Percentiles rank a stretch among this genome's conserved stretches.
Evolutionary conservation across 306 rosid species (phyloP).

Genomic region (Vigna unguiculata): DNA sequence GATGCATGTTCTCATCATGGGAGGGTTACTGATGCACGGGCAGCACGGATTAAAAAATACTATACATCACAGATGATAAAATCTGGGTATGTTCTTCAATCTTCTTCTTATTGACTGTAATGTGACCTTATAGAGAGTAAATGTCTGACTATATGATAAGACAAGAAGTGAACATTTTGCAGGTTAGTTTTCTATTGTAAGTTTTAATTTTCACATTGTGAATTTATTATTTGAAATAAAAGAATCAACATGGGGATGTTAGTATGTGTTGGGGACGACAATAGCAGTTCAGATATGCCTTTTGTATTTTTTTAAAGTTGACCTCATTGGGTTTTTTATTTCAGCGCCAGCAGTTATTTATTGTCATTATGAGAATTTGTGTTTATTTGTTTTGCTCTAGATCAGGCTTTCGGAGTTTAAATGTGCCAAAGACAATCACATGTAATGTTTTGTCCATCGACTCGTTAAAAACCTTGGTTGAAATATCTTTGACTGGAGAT

Average conservation of each 20-base stretch:
- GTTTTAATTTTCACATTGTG: conserved; percentile 9
- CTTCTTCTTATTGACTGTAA: conserved; percentile 18
- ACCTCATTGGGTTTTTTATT: conserved; percentile 27
- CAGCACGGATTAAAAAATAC: conserved; percentile 75
- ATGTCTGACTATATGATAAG: conserved; percentile 14
- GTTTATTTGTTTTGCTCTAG: conserved; percentile 56
- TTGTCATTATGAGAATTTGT: conserved; percentile 25
- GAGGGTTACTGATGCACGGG: conserved; percentile 75
- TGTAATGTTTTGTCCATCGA: conserved; percentile 75
- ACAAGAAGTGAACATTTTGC: conserved; percentile 32
- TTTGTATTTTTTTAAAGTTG: conserved; percentile 38
- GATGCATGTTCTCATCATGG: conserved; percentile 97
- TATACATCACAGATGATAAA: conserved; percentile 75
- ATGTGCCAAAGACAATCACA: conserved; percentile 83
- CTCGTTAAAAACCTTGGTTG: conserved; percentile 69
- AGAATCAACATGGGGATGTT: background rate
- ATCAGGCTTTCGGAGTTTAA: conserved; percentile 65
- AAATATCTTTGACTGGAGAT: conserved; percentile 52
- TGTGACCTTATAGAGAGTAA: conserved; percentile 29
- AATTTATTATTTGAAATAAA: conserved; percentile 25
- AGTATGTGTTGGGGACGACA: background rate
- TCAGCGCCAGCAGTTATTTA: background rate
- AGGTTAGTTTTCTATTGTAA: conserved; percentile 26
- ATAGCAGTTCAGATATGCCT: conserved; percentile 25
- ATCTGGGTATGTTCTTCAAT: conserved; percentile 62